These are phyloP conservation scores for Umbelopsis sp. DNA, from an alignment of 192 early-diverging fungal species.

Conservation along the genomic window DNA sequence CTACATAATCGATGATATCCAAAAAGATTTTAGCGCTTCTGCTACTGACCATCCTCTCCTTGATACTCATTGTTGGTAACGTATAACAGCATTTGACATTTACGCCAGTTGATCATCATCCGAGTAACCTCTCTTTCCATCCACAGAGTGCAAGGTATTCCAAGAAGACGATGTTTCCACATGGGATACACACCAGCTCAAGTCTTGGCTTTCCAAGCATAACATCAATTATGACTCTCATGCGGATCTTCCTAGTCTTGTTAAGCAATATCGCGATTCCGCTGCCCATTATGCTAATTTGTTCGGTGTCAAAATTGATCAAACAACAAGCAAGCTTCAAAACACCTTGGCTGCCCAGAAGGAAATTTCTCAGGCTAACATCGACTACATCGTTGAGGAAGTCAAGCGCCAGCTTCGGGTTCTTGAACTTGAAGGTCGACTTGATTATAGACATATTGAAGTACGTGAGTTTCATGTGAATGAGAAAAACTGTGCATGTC, in stretches of 20 bases:
- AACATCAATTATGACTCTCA: constrained; percentile 2
- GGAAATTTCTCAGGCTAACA: neutral
- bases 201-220: neutral
- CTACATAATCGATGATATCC: neutral
- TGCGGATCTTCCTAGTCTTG: neutral
- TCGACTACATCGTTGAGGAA: constrained; percentile 5
- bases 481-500: neutral
- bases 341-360: neutral
- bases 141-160: neutral
- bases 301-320: constrained; percentile 2
- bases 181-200: neutral
- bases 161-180: neutral
- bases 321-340: neutral
- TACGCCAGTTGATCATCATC: too few species aligned
- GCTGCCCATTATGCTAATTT: neutral
- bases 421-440: constrained; percentile 8
- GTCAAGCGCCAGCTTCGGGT: constrained; percentile 2
- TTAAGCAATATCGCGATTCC: constrained; percentile 9
- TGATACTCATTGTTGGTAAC: constrained; percentile 4
- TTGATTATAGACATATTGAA: constrained; percentile 4
- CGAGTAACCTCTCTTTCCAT: neutral
- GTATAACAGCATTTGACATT: neutral
- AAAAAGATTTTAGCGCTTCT: neutral
- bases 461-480: constrained; percentile 3
- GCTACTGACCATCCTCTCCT: neutral